phyloP scores from a whole-genome alignment of 495 filamentous ascomycete species.

The Penicillium tannophilum region DNA sequence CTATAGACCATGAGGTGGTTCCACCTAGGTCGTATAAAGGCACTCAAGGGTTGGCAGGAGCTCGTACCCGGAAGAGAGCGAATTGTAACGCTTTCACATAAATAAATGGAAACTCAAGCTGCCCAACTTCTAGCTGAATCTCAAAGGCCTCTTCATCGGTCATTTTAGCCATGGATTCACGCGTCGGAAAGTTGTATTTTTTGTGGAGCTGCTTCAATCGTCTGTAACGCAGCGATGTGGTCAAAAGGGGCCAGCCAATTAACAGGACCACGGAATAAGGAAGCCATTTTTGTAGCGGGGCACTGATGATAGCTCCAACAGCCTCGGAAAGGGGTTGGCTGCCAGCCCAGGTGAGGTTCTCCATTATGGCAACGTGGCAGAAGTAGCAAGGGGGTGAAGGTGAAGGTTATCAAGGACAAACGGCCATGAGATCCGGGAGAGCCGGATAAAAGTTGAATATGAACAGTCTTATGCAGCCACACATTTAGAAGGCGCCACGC shows the following conservation, averaged over 20 bases:
- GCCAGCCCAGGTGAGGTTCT: constrained; percentile 10
- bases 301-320: constrained; percentile 11
- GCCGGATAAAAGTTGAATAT: neutral
- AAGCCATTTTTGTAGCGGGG: constrained; percentile 23
- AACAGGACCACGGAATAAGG: constrained; percentile 28
- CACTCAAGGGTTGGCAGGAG: neutral
- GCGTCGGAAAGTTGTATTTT: constrained; percentile 54
- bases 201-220: constrained; percentile 46
- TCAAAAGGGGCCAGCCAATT: constrained; percentile 34
- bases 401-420: neutral
- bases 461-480: neutral
- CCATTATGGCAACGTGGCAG: constrained; percentile 10
- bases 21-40: neutral
- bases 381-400: too few relatives aligned
- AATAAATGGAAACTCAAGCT: constrained; percentile 61
- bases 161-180: constrained; percentile 60
- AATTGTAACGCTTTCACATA: constrained; percentile 61
- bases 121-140: constrained; percentile 51
- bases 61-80: constrained; percentile 60
- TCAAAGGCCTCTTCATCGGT: constrained; percentile 61
- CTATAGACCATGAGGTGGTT: neutral
- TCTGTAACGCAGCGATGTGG: constrained; percentile 50
- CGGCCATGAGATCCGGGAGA: neutral
- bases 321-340: constrained; percentile 8
- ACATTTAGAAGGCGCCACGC: neutral